Evolutionary conservation across 2,329 filamentous ascomycete genomes (phyloP), one percentile per base, ranked within the genome.

Genomic region (Fusarium scirpi): DNA sequence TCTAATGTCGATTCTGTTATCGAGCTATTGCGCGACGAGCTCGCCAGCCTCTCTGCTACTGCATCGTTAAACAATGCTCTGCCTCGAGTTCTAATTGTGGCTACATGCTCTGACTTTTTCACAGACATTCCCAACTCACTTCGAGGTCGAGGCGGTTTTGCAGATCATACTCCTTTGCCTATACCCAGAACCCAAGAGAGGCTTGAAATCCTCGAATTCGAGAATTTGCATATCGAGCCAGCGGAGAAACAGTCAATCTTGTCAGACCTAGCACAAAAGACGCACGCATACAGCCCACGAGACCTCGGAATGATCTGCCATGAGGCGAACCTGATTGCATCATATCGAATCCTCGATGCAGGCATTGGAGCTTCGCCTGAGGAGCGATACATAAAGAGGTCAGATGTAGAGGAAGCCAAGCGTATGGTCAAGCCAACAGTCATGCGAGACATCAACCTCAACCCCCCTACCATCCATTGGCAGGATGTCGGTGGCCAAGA

Each of bases 371-470:
- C 47, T 6, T 11, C 41, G 0, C 47, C 44, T 55, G 72, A 71
- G 57, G 46, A 77, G 57, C 67, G 77, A 58, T 82, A 79, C 58
- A 67, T 83, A 10, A 73, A 73, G 1, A 74, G 75, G 53, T 71
- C 85, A 12, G 90, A 94, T 74, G 85, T 94, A 54, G 84, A 89
- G 34, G 78, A 84, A 41, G 93, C 94, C 2, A 84, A 95, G 38
- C 85, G 87, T 40, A 82, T 87, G 58, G 89, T 94, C n/a, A 87
- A 89, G 13, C 94, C 95, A 2, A 94, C 92, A 2, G 93, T 94
- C 6, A 95, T 98, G 88, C 90, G 93, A 70, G 94, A 97, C 76
- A 90, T 97, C 58, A 93, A 96, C 77, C 85, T 98, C 48, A 93
- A 97, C 76, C 94, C 93, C 11, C 94, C 94, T 0, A 94, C 92